Evolutionary conservation across 2,329 filamentous ascomycete genomes (phyloP).

Genomic region (Ophiostoma pallidulum): DNA sequence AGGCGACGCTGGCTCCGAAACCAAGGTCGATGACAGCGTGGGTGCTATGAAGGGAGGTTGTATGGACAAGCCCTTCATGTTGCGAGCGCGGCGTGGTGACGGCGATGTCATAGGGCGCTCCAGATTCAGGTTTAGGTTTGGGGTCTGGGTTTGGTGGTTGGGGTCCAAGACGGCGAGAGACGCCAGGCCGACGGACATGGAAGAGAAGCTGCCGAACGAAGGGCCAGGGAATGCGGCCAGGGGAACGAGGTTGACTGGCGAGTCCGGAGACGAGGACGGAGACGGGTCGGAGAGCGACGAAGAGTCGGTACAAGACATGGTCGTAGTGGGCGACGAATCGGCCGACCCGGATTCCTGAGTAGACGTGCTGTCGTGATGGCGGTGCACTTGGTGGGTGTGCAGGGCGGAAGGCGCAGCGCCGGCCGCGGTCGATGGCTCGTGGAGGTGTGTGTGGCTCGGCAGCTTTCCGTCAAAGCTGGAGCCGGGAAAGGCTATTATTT

Average conservation of each 20-base stretch:
- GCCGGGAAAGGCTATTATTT: slow-evolving; percentile 38
- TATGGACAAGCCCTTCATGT: slow-evolving; percentile 76
- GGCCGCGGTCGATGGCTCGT: slow-evolving; percentile 15
- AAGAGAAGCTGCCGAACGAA: slow-evolving; percentile 39
- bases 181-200: slow-evolving; percentile 28
- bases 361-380: slow-evolving; percentile 68
- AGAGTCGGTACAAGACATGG: slow-evolving; percentile 84
- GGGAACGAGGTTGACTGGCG: slow-evolving; percentile 65
- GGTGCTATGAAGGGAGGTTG: slow-evolving; percentile 49
- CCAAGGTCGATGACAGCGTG: slow-evolving; percentile 36
- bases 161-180: slow-evolving; percentile 33
- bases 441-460: slow-evolving; percentile 19
- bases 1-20: slow-evolving; percentile 61
- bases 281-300: slow-evolving; percentile 84
- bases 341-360: slow-evolving; percentile 74
- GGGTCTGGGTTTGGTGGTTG: slow-evolving; percentile 7
- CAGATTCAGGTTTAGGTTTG: slow-evolving; percentile 15
- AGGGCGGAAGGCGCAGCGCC: slow-evolving; percentile 21
- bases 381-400: slow-evolving; percentile 46
- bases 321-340: slow-evolving; percentile 91
- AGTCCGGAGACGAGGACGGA: slow-evolving; percentile 86
- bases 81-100: slow-evolving; percentile 62
- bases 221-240: slow-evolving; percentile 59
- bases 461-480: slow-evolving; percentile 28
- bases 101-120: slow-evolving; percentile 58